Base-by-base conservation (phyloP, 1,139 yeast genomes). In the Yamadazyma taylorii region DNA sequence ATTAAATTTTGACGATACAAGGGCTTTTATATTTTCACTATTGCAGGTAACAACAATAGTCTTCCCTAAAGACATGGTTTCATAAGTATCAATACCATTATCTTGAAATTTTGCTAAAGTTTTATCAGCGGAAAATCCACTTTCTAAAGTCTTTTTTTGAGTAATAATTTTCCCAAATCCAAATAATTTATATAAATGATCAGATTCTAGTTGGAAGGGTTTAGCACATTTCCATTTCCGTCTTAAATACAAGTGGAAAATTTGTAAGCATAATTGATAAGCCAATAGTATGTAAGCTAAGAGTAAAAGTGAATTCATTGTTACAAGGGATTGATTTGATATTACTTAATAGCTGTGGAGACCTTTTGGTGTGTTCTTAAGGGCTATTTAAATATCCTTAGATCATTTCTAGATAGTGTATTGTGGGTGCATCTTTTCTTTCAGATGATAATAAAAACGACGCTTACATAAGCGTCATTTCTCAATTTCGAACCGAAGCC, bases 1-100 rank as follows among this genome's bases (percentile, higher is more conserved):
- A 45, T 64, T 61, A 50, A 75, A 75, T 39, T 69, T 67, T 23
- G 68, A 60, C 22, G 68, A 62, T 41, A 66, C 56, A 2, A 66
- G 39, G 3, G 71, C 69, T 45, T 65, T 56, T 45, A 67, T 56
- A 49, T 64, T 62, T 39, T 64, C 70, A 7, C 69, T 67, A 32
- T 63, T 66, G 24, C 47, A 48, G 6, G 70, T 64, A 13, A 46
- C 22, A 13, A 59, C 34, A 4, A 53, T 16, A 6, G 43, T 38
- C 6, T 38, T 39, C 4, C 59, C 60, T 6, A 53, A 55, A 8
- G 60, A 32, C 28, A 39, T 45, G 29, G 56, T 41, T n/a, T 30
- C 32, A 32, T 55, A 45, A 11, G 65, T 60, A 30, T 52, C 48
- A 24, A 32, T 30, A 2, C 42, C 43, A 3, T 21, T 14, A 5